These are phyloP conservation scores for Colletotrichum sp. DNA, from an alignment of 2,329 filamentous ascomycete species.

Conservation along the genomic window DNA sequence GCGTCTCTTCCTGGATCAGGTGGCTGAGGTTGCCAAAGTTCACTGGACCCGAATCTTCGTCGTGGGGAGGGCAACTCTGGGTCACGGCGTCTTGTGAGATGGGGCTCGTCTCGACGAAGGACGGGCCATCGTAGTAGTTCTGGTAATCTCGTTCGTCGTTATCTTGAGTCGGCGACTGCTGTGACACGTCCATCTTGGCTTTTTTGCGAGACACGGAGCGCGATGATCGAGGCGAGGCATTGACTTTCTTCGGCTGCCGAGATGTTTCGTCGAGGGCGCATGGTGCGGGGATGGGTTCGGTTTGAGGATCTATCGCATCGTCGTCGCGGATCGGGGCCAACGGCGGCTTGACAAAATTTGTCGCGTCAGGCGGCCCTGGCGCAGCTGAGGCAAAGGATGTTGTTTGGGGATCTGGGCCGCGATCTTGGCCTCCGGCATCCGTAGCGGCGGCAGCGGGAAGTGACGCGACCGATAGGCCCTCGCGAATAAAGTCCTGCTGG, in stretches of 20 bases:
- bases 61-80: slow-evolving; percentile 40
- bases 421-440: background rate
- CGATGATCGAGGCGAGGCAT: slow-evolving; percentile 17
- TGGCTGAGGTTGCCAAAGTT: slow-evolving; percentile 45
- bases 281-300: background rate
- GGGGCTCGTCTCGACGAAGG: slow-evolving; percentile 18
- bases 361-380: background rate
- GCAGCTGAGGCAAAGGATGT: background rate
- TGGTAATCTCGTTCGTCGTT: slow-evolving; percentile 62
- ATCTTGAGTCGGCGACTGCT: slow-evolving; percentile 59
- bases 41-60: slow-evolving; percentile 57
- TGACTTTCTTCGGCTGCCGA: background rate
- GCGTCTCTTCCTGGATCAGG: slow-evolving; percentile 41
- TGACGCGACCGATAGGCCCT: background rate
- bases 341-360: background rate
- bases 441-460: background rate
- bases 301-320: background rate
- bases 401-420: background rate
- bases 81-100: slow-evolving; percentile 23
- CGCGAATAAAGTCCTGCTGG: slow-evolving; percentile 6
- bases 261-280: background rate
- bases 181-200: slow-evolving; percentile 50
- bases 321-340: background rate
- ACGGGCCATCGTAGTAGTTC: slow-evolving; percentile 28
- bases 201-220: background rate